These are phyloP conservation scores for Erysimum cheiranthoides DNA, from an alignment of 345 rosid species.

Conservation along the genomic window DNA sequence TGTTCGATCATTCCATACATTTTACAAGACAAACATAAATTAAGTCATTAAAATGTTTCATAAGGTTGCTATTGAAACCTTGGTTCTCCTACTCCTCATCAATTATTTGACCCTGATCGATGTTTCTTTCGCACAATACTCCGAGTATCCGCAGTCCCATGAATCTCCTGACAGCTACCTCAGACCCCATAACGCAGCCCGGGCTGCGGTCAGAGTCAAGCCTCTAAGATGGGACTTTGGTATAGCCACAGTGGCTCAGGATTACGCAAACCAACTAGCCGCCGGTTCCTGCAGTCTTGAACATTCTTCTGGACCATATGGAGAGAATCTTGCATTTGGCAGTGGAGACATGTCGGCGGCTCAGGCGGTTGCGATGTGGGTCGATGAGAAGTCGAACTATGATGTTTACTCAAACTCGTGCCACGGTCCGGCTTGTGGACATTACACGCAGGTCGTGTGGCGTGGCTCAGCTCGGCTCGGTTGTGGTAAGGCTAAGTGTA, in stretches of 20 bases:
- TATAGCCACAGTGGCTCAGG: constrained; percentile 56
- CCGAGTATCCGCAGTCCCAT: constrained; percentile 43
- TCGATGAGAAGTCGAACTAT: constrained; percentile 56
- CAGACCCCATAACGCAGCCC: constrained; percentile 61
- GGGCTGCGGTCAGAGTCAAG: constrained; percentile 49
- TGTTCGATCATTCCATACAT: not conserved
- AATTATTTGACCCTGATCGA: constrained; percentile 28
- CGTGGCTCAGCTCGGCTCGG: constrained; percentile 58
- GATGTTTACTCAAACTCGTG: constrained; percentile 60
- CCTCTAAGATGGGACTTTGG: constrained; percentile 56
- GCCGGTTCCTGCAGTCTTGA: constrained; percentile 50
- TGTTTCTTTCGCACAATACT: constrained; percentile 35
- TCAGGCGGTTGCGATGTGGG: constrained; percentile 63
- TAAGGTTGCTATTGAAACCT: constrained; percentile 14
- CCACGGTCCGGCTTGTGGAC: constrained; percentile 57
- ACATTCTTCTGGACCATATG: constrained; percentile 67
- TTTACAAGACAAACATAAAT: not conserved
- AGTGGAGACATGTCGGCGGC: constrained; percentile 47
- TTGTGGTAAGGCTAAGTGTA: constrained; percentile 70
- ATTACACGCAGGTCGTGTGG: constrained; percentile 83
- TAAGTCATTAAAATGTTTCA: constrained; percentile 12
- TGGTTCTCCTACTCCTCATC: constrained; percentile 37
- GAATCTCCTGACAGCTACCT: constrained; percentile 53
- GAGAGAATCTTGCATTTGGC: constrained; percentile 67
- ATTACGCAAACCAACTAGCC: constrained; percentile 48